These are phyloP conservation scores for Xylariaceae sp. DNA, from an alignment of 2,329 filamentous ascomycete genomes.

Conservation along the genomic window DNA sequence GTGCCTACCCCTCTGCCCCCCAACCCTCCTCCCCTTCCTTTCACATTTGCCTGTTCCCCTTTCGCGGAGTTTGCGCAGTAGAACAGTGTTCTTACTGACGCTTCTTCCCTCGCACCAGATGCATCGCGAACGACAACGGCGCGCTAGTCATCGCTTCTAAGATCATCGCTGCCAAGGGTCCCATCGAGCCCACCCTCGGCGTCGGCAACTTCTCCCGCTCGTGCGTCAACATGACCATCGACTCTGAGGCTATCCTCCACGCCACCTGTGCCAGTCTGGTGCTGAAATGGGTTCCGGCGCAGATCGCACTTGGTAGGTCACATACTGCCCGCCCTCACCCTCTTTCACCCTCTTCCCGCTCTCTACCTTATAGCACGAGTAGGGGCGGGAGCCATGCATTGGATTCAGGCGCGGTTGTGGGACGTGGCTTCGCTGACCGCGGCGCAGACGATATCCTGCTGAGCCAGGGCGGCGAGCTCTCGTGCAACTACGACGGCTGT, in stretches of 20 bases:
- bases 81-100: background rate
- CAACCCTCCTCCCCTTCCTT: background rate
- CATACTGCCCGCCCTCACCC: too few species aligned
- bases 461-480: conserved; percentile 6
- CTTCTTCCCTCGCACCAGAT: conserved; percentile 1
- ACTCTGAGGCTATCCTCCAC: too few species aligned
- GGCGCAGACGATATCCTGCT: conserved; percentile 5
- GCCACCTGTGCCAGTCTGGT: too few species aligned
- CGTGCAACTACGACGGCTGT: conserved; percentile 4
- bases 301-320: too few species aligned
- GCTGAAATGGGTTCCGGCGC: too few species aligned
- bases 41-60: background rate
- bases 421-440: background rate
- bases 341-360: background rate
- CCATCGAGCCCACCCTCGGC: too few species aligned
- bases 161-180: too few species aligned
- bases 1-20: too few species aligned
- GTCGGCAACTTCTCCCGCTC: conserved; percentile 5
- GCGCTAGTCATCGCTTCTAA: too few species aligned
- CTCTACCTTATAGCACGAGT: too few species aligned
- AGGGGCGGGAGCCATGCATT: too few species aligned
- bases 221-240: conserved; percentile 2
- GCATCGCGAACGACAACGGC: conserved; percentile 8
- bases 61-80: background rate
- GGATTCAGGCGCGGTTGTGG: conserved; percentile 1